Evolutionary conservation across 2,329 filamentous ascomycete genomes (phyloP), one percentile per base, ranked within the genome.

Genomic region (Colletotrichum lupini): DNA sequence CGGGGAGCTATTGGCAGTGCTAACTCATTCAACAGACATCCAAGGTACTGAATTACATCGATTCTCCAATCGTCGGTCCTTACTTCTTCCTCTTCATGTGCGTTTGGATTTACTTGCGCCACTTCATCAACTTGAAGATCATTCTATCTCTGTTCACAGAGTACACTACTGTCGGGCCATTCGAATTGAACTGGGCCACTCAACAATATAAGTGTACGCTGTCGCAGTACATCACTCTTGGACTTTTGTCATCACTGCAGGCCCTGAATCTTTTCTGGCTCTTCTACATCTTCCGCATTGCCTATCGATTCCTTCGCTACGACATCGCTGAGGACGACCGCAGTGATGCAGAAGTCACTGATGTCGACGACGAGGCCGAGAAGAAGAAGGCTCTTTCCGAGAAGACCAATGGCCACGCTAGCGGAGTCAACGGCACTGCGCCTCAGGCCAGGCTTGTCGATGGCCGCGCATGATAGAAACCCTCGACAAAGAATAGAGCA

Each of bases 31-130:
- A 19, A 52, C 16, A 95, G 93, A 97, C 94, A 2, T 97, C 95
- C 74, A 98, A 98, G 85, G 90, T 92, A 5, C 90, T 98, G 77
- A 97, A 98, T 85, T 98, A 98, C 85, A 85, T 98, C 77, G 93
- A 97, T 80, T 91, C 92, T 68, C 86, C 89, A 71, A 85, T 97
- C 58, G 94, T 94, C n/a, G 91, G 88, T 0, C 95, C 94, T 19
- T 98, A 96, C 85, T 98, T 97, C 83, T 90, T 90, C 80, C 76
- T 93, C 77, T 98, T 98, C 85, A 93, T 97, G 82, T 86, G 85
- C 76, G 87, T 93, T 74, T 98, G 95, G 95, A 91, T 95, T 79
- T 98, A 98, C 86, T 86, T 96, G 75, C 94, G 95, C 68, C 95
- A 98, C 84, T 94, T 92, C 84, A 87, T 95, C 80, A 96, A 96